Evolutionary conservation across 1,284 basidiomycete species (phyloP).

Genomic region (Cryptococcus wingfieldii): DNA sequence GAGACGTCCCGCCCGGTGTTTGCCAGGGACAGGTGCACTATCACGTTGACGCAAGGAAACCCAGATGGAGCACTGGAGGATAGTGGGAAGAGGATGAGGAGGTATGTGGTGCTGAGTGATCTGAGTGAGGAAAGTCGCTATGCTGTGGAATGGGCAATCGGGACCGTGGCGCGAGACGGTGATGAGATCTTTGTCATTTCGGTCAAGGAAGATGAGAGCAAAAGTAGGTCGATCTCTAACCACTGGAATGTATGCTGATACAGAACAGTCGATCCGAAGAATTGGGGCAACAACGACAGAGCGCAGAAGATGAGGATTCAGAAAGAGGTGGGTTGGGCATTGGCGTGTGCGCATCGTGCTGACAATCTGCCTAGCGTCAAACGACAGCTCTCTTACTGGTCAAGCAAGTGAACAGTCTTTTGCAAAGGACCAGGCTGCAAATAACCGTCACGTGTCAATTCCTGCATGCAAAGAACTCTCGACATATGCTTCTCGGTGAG

Average conservation of each 20-base stretch:
- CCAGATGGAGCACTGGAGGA: constrained; percentile 58
- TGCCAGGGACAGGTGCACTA: constrained; percentile 87
- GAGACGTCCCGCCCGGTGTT: constrained; percentile 73
- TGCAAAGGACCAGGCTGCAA: constrained; percentile 83
- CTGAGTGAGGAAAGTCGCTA: constrained; percentile 86
- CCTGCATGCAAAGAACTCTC: constrained; percentile 88
- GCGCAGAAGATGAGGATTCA: constrained; percentile 73
- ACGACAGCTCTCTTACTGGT: constrained; percentile 78
- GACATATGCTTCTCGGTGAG: constrained; percentile 83
- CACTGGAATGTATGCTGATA: neutral
- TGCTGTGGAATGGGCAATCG: constrained; percentile 93
- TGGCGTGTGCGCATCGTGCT: neutral
- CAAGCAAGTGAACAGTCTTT: constrained; percentile 78
- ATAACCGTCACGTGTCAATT: constrained; percentile 88
- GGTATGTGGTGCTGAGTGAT: constrained; percentile 89
- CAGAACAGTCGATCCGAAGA: constrained; percentile 66
- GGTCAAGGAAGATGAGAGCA: constrained; percentile 87
- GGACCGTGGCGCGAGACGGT: constrained; percentile 90
- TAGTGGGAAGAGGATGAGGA: constrained; percentile 58
- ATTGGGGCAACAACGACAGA: constrained; percentile 63
- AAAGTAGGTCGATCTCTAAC: constrained; percentile 56
- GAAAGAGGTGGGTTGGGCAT: constrained; percentile 65
- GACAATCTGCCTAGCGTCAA: constrained; percentile 61
- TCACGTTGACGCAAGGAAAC: constrained; percentile 79
- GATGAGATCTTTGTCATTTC: constrained; percentile 85